Percentiles rank a stretch among this genome's conserved stretches.
Evolutionary conservation across 768 basidiomycete genomes (phyloP).

Genomic region (Agaricus sinodeliciosus): DNA sequence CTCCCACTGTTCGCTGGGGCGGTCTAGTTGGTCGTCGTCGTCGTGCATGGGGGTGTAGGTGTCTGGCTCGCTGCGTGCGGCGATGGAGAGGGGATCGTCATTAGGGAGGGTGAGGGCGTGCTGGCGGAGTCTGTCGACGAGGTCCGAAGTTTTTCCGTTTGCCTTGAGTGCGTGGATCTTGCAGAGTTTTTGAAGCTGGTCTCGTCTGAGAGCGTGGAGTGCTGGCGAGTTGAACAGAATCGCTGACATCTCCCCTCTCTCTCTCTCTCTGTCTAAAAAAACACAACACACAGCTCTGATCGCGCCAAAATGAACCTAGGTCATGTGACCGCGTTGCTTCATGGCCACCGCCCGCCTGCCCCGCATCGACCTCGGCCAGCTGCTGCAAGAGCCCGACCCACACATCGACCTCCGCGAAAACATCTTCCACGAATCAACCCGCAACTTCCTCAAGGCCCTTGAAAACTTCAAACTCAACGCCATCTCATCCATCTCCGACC

Average conservation of each 20-base stretch:
- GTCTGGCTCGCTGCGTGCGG: slow-evolving; percentile 40
- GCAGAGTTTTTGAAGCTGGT: slow-evolving; percentile 81
- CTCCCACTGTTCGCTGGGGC: slow-evolving; percentile 77
- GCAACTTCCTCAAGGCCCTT: slow-evolving; percentile 68
- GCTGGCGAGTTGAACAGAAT: slow-evolving; percentile 85
- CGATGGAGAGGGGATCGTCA: slow-evolving; percentile 49
- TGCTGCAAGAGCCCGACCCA: slow-evolving; percentile 50
- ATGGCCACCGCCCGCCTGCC: slow-evolving; percentile 29
- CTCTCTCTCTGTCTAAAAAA: too few species aligned
- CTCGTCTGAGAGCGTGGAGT: slow-evolving; percentile 74
- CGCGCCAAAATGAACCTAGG: too few species aligned
- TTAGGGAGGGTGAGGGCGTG: slow-evolving; percentile 61
- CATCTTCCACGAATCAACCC: slow-evolving; percentile 58
- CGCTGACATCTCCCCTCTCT: slow-evolving; percentile 67
- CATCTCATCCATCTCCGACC: slow-evolving; percentile 60
- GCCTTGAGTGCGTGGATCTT: slow-evolving; percentile 79
- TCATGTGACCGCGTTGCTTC: slow-evolving; percentile 5
- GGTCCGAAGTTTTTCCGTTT: slow-evolving; percentile 69
- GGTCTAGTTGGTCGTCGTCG: slow-evolving; percentile 9
- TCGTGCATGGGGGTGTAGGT: slow-evolving; percentile 15
- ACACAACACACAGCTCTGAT: too few species aligned
- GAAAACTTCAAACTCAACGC: slow-evolving; percentile 67
- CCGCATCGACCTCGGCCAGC: slow-evolving; percentile 54
- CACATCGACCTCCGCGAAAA: slow-evolving; percentile 58
- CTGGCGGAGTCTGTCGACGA: slow-evolving; percentile 60